These are phyloP conservation scores for Starmera dryadoides DNA, from an alignment of 805 yeast genomes.

Conservation along the genomic window DNA sequence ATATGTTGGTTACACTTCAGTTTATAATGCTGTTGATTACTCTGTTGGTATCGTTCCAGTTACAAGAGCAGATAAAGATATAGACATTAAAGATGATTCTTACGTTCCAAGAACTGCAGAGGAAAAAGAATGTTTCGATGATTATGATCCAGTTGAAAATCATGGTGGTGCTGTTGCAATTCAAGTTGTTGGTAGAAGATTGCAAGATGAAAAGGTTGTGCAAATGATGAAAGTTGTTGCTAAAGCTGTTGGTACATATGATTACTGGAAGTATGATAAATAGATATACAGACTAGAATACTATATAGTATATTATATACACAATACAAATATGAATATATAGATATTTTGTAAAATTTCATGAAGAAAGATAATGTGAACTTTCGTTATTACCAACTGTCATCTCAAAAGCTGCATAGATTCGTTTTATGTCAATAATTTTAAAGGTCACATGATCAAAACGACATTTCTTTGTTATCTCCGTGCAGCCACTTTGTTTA, in stretches of 20 bases:
- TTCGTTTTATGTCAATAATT: too few relatives aligned
- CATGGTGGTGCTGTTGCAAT: conserved; percentile 58
- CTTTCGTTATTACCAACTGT: too few relatives aligned
- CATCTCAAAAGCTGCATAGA: too few relatives aligned
- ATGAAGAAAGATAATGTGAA: too few relatives aligned
- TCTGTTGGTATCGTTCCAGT: conserved; percentile 54
- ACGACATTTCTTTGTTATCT: too few relatives aligned
- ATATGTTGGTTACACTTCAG: conserved; percentile 46
- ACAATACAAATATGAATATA: too few relatives aligned
- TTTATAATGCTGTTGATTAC: conserved; percentile 49
- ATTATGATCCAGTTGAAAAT: conserved; percentile 44
- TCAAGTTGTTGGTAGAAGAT: conserved; percentile 55
- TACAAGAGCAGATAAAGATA: conserved; percentile 39
- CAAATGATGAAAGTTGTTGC: conserved; percentile 36
- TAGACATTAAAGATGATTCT: conserved; percentile 26
- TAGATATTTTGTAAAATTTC: too few relatives aligned
- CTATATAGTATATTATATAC: too few relatives aligned
- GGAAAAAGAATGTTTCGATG: conserved; percentile 36
- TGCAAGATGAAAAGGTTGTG: conserved; percentile 56
- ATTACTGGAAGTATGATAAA: conserved; percentile 12
- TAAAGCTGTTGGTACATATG: conserved; percentile 17
- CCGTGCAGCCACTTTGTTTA: too few relatives aligned
- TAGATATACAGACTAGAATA: too few relatives aligned
- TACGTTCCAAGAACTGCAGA: conserved; percentile 28
- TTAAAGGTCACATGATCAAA: too few relatives aligned